Evolutionary conservation across 495 filamentous ascomycete genomes (phyloP).

Genomic region (Aspergillus funiculosus): DNA sequence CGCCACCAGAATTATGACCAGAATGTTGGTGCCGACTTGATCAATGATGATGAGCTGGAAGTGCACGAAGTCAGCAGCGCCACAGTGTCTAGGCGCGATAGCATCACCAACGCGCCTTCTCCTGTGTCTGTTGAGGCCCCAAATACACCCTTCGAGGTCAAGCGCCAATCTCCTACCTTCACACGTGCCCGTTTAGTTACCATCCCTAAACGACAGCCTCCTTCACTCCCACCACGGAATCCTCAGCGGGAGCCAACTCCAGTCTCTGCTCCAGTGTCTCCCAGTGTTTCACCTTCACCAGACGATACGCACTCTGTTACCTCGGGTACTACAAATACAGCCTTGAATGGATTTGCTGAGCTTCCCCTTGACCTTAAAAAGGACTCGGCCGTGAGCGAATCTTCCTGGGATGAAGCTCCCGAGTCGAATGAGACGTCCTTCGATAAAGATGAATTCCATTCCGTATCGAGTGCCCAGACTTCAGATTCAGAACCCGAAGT

Average conservation of each 20-base stretch:
- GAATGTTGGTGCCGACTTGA: slow-evolving; percentile 10
- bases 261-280: slow-evolving; percentile 19
- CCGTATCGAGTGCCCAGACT: slow-evolving; percentile 24
- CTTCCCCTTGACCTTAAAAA: slow-evolving; percentile 21
- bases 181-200: slow-evolving; percentile 61
- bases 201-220: slow-evolving; percentile 64
- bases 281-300: slow-evolving; percentile 14
- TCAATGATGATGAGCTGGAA: slow-evolving; percentile 34
- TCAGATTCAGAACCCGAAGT: slow-evolving; percentile 15
- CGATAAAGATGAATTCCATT: slow-evolving; percentile 46
- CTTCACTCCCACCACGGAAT: slow-evolving; percentile 57
- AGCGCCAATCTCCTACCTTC: slow-evolving; percentile 45
- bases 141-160: slow-evolving; percentile 38
- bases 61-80: slow-evolving; percentile 41
- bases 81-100: slow-evolving; percentile 44
- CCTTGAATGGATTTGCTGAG: slow-evolving; percentile 17
- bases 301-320: slow-evolving; percentile 16
- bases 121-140: slow-evolving; percentile 44
- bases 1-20: slow-evolving; percentile 24
- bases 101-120: slow-evolving; percentile 37
- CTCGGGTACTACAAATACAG: slow-evolving; percentile 23
- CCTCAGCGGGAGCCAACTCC: slow-evolving; percentile 40
- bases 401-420: slow-evolving; percentile 15
- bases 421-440: slow-evolving; percentile 21
- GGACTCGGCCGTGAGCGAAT: slow-evolving; percentile 19